phyloP scores from a whole-genome alignment of 2,329 filamentous ascomycete species.

The Furcasterigmium furcatum region DNA sequence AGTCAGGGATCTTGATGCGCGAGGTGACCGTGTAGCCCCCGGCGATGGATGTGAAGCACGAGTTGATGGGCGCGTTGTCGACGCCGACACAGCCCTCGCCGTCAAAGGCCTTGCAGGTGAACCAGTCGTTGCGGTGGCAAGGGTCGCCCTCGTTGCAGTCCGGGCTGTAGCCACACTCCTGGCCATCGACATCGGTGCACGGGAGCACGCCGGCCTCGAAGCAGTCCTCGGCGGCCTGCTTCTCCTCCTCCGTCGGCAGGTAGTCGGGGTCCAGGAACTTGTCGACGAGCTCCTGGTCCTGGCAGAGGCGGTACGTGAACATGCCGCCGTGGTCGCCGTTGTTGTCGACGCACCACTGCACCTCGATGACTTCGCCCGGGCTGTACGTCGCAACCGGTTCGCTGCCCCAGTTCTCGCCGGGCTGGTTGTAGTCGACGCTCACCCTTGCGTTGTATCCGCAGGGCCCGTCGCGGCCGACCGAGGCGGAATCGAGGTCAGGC shows the following conservation, averaged over 20 bases:
- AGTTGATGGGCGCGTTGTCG: slow-evolving; percentile 35
- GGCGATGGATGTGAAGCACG: slow-evolving; percentile 47
- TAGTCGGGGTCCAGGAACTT: slow-evolving; percentile 44
- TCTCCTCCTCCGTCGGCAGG: slow-evolving; percentile 46
- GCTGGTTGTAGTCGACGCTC: slow-evolving; percentile 49
- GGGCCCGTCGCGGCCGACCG: slow-evolving; percentile 43
- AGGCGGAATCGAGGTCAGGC: slow-evolving; percentile 42
- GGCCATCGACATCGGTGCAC: slow-evolving; percentile 47
- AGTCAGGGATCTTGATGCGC: slow-evolving; percentile 47
- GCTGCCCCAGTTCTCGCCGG: slow-evolving; percentile 38
- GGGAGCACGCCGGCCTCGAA: slow-evolving; percentile 43
- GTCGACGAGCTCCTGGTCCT: slow-evolving; percentile 46
- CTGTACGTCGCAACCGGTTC: slow-evolving; percentile 38
- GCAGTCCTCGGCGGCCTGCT: slow-evolving; percentile 50
- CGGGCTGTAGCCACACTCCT: slow-evolving; percentile 42
- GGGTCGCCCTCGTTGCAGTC: slow-evolving; percentile 40
- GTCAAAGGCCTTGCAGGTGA: slow-evolving; percentile 47
- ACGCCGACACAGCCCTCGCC: slow-evolving; percentile 39
- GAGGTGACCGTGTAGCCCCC: slow-evolving; percentile 51
- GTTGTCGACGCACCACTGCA: slow-evolving; percentile 53
- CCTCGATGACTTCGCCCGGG: slow-evolving; percentile 41
- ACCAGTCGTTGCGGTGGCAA: slow-evolving; percentile 51
- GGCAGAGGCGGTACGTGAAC: slow-evolving; percentile 52
- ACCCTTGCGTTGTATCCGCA: slow-evolving; percentile 53
- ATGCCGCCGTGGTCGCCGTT: slow-evolving; percentile 56